Conservation (phyloP, 805 yeast genomes). For the Ogataea zsoltii region DNA sequence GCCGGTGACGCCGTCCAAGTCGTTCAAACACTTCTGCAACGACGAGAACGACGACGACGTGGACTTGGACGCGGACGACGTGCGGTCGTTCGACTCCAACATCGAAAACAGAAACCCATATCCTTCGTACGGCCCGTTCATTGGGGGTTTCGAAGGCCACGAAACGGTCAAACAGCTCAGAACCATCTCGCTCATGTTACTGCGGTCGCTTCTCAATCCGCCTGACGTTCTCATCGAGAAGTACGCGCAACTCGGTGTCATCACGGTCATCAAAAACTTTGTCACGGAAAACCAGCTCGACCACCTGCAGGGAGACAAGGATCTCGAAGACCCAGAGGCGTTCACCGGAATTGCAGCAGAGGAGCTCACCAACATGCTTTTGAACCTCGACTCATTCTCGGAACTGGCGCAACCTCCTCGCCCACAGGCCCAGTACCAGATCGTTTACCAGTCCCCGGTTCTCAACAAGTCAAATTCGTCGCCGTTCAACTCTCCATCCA, state of each 20-base stretch:
- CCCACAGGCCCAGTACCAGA: constrained; percentile 14
- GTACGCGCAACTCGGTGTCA: constrained; percentile 52
- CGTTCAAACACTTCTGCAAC: constrained; percentile 19
- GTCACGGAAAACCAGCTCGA: constrained; percentile 28
- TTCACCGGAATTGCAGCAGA: constrained; percentile 11
- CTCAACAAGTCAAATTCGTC: constrained; percentile 25
- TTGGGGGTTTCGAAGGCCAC: constrained; percentile 47
- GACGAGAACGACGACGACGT: constrained; percentile 16
- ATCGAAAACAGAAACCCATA: constrained; percentile 41
- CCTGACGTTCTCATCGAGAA: constrained; percentile 55
- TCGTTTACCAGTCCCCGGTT: constrained; percentile 24
- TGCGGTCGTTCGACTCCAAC: constrained; percentile 21
- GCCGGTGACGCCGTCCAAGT: constrained; percentile 29
- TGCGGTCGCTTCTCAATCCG: constrained; percentile 43
- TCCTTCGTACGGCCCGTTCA: constrained; percentile 47
- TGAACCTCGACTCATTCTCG: constrained; percentile 19
- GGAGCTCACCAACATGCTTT: constrained; percentile 19
- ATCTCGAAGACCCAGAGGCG: constrained; percentile 19
- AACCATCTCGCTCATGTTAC: constrained; percentile 43
- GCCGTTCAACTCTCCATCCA: constrained; percentile 34
- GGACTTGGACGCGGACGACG: constrained; percentile 15
- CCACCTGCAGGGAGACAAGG: constrained; percentile 20
- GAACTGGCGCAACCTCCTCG: constrained; percentile 15
- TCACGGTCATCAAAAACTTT: constrained; percentile 42
- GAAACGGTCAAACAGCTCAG: constrained; percentile 41